Conservation (phyloP, 106 monocot genomes). For the Dactylorhiza incarnata region DNA sequence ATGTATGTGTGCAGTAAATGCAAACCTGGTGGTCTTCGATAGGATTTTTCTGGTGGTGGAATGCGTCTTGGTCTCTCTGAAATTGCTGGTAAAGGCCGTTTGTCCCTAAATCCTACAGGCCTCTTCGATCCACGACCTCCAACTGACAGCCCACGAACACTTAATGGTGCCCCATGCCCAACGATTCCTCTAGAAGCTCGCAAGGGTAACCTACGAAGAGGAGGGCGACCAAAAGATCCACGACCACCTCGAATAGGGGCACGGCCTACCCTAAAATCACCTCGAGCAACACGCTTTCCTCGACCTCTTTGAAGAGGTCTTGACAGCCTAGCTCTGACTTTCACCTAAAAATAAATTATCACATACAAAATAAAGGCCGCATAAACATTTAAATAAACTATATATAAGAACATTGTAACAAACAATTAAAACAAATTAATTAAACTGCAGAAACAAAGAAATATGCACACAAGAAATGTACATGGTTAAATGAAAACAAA, state of each 20-base stretch:
- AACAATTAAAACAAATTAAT: neutral
- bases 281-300: constrained; percentile 40
- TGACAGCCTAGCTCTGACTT: constrained; percentile 79
- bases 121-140: constrained; percentile 35
- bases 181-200: constrained; percentile 10
- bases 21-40: constrained; percentile 56
- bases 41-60: constrained; percentile 69
- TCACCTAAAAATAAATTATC: constrained; percentile 39
- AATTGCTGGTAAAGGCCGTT: constrained; percentile 34
- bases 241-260: constrained; percentile 21
- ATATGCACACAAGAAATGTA: neutral
- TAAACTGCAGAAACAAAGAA: neutral
- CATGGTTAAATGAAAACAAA: constrained; percentile 12
- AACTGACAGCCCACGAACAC: constrained; percentile 22
- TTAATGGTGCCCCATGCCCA: constrained; percentile 19
- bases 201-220: constrained; percentile 32
- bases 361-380: neutral
- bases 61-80: constrained; percentile 51
- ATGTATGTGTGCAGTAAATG: neutral
- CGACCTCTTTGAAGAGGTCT: constrained; percentile 70
- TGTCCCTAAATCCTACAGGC: constrained; percentile 42
- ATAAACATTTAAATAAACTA: neutral
- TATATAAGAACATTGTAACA: neutral
- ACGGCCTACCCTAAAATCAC: constrained; percentile 44
- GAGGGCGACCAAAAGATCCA: constrained; percentile 33